Evolutionary conservation across 2,329 filamentous ascomycete species (phyloP).

Genomic region (Colletotrichum nymphaeae): DNA sequence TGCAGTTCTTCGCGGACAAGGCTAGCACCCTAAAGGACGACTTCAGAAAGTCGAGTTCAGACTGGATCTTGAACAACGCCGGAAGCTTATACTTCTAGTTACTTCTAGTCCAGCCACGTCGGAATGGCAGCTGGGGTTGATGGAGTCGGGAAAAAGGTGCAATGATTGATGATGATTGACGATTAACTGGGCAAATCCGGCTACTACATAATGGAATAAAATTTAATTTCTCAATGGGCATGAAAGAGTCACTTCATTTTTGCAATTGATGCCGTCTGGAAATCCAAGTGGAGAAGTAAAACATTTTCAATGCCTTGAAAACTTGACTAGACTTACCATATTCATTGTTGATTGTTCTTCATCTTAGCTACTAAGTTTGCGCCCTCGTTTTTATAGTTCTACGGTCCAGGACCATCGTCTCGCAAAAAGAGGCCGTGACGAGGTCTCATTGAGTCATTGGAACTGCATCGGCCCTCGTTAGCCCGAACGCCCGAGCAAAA

Average conservation of each 20-base stretch:
- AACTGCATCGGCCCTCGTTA: background rate
- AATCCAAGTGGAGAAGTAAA: too few species aligned
- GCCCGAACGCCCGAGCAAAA: background rate
- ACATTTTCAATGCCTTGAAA: too few species aligned
- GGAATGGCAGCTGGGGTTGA: background rate
- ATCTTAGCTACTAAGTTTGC: too few species aligned
- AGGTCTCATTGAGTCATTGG: too few species aligned
- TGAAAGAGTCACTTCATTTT: too few species aligned
- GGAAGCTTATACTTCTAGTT: conserved; percentile 1
- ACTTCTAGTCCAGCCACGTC: background rate
- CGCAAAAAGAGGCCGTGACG: background rate
- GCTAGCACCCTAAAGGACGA: conserved; percentile 50
- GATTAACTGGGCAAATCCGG: background rate
- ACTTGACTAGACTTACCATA: too few species aligned
- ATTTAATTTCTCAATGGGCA: background rate
- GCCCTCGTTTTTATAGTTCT: too few species aligned
- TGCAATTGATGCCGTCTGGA: too few species aligned
- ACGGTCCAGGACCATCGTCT: too few species aligned
- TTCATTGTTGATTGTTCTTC: too few species aligned
- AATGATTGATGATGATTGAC: conserved; percentile 1
- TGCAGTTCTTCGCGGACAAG: conserved; percentile 55
- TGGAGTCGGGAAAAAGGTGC: background rate
- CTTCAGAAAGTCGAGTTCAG: conserved; percentile 47
- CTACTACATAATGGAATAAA: background rate
- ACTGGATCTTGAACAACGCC: conserved; percentile 39